Conservation (phyloP, 805 yeast genomes). For the Yamadazyma takamatsuzukensis region DNA sequence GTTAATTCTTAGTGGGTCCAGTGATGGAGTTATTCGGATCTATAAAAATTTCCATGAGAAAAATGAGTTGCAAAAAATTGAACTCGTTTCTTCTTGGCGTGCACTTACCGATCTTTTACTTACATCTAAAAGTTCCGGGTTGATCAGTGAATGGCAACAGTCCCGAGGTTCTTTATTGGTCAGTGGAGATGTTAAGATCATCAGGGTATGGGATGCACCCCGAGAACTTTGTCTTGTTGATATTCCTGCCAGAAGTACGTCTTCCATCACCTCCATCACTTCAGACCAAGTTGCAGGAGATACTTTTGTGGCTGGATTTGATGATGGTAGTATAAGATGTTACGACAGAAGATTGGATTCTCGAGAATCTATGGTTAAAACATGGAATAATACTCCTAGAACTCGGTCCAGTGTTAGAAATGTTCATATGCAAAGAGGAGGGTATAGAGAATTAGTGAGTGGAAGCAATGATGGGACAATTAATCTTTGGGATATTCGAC, state of each 20-base stretch:
- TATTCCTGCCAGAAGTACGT: slow-evolving; percentile 86
- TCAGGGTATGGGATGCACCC: slow-evolving; percentile 95
- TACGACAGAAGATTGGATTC: slow-evolving; percentile 87
- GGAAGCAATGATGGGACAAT: slow-evolving; percentile 82
- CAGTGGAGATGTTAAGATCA: slow-evolving; percentile 91
- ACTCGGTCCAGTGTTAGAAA: slow-evolving; percentile 53
- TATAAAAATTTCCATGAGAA: slow-evolving; percentile 69
- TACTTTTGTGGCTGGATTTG: slow-evolving; percentile 85
- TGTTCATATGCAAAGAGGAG: slow-evolving; percentile 96
- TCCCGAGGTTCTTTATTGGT: slow-evolving; percentile 86
- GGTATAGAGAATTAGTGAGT: slow-evolving; percentile 81
- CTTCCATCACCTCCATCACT: slow-evolving; percentile 83
- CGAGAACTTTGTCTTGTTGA: slow-evolving; percentile 82
- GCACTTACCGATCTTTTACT: slow-evolving; percentile 82
- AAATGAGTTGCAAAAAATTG: slow-evolving; percentile 32
- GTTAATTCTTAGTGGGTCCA: slow-evolving; percentile 78
- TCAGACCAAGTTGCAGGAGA: slow-evolving; percentile 96
- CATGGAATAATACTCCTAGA: slow-evolving; percentile 50
- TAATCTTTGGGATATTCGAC: slow-evolving; percentile 87
- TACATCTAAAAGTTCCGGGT: slow-evolving; percentile 77
- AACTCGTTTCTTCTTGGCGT: slow-evolving; percentile 84
- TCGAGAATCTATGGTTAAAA: slow-evolving; percentile 77
- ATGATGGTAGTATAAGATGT: slow-evolving; percentile 83
- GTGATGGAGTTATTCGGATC: slow-evolving; percentile 90
- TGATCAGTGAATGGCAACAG: slow-evolving; percentile 95